Evolutionary conservation across 1,284 basidiomycete species (phyloP), one percentile per base, ranked within the genome.

Genomic region (Amylostereum areolatum): DNA sequence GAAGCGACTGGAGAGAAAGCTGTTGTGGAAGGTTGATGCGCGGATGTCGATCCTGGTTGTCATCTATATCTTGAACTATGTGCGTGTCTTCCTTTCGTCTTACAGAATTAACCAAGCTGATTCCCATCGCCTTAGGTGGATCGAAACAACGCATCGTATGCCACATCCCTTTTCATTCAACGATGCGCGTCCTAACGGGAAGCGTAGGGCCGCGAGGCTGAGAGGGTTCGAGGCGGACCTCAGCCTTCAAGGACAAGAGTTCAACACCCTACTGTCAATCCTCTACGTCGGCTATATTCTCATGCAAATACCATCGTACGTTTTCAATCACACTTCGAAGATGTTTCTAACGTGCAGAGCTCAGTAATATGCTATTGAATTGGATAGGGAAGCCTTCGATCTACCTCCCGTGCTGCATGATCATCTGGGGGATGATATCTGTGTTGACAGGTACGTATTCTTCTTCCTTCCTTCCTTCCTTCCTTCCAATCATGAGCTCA

Each of bases 281-380:
- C 76, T 91, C 35, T 90, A 87, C 57, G 77, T 89, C 45, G 87
- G 85, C 28, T 90, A 92, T 59, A 81, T 87, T 53, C 64, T 87
- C 47, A 86, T 89, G 81, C 88, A 91, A 62, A 77, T 86, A 43
- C 85, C 84, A 9, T 86, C 83, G 81, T 85, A 59, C 61, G 78
- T 66, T 24, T 29, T 24, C 28, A 35, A 46, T 39, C 46, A 47
- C 28, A 27, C 36, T 28, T 46, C 49, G 9, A 40, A 57, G n/a
- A 8, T 54, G 12, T 42, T 28, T 9, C 29, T 37, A 27, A 52
- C 31, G 34, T 46, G 33, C 18, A 32, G 25, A 31, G 25, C 6
- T 9, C 43, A 86, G 83, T 2, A 87, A 88, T 61, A 85, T 85
- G 75, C 78, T 85, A 55, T 62, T 89, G 51, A 85, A 86, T 57